phyloP scores from a whole-genome alignment of 352 stramenopile species.

The Globisporangium middletonii region DNA sequence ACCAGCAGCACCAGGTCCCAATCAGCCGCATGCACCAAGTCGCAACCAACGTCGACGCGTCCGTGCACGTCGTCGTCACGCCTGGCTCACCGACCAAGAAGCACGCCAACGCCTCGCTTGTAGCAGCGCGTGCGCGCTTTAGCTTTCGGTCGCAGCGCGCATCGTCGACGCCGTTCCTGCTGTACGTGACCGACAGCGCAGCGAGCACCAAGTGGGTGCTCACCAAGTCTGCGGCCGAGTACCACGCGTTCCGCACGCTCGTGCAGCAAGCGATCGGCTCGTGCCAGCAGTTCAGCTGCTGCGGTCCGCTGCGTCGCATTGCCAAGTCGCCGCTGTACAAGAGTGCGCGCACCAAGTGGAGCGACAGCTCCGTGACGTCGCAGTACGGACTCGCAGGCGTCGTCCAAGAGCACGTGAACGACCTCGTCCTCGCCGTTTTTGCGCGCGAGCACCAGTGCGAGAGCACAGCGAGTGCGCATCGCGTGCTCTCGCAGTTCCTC shows the following conservation, averaged over 20 bases:
- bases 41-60: conserved; percentile 10
- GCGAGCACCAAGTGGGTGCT: conserved; percentile 69
- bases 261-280: conserved; percentile 23
- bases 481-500: conserved; percentile 50
- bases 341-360: conserved; percentile 26
- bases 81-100: conserved; percentile 51
- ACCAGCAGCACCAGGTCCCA: conserved; percentile 8
- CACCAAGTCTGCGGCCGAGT: conserved; percentile 41
- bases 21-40: conserved; percentile 9
- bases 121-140: conserved; percentile 5
- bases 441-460: conserved; percentile 35
- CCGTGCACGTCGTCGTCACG: conserved; percentile 58
- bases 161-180: conserved; percentile 32
- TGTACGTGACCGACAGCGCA: conserved; percentile 72
- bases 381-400: conserved; percentile 39
- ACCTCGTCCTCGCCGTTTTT: conserved; percentile 35
- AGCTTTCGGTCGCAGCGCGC: conserved; percentile 4
- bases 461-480: conserved; percentile 22
- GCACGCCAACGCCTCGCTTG: conserved; percentile 11
- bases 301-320: conserved; percentile 46
- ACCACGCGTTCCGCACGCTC: conserved; percentile 33
- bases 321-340: conserved; percentile 37
- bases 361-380: conserved; percentile 21
- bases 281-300: conserved; percentile 50
- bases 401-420: conserved; percentile 67